Percentiles rank a stretch among this genome's conserved stretches.
Conservation (phyloP, 345 rosid genomes). For the Stellera chamaejasme region DNA sequence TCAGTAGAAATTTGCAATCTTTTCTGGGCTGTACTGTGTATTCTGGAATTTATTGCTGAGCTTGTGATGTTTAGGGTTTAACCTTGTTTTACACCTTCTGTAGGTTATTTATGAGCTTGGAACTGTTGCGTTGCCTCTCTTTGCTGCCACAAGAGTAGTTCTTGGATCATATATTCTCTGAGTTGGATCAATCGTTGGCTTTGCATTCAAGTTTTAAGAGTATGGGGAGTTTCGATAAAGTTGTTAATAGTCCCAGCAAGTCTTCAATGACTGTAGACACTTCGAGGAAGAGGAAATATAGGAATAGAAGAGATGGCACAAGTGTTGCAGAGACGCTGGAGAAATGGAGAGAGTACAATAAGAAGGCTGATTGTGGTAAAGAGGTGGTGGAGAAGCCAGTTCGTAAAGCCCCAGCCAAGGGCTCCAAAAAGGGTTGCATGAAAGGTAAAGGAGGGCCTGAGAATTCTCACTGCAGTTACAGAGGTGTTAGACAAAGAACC, state of each 20-base stretch:
- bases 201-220: neutral
- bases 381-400: slow-evolving; percentile 12
- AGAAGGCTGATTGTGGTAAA: slow-evolving; percentile 18
- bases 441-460: slow-evolving; percentile 93
- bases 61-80: no score
- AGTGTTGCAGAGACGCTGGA: slow-evolving; percentile 43
- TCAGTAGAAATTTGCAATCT: no score
- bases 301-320: slow-evolving; percentile 32
- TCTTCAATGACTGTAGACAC: slow-evolving; percentile 15
- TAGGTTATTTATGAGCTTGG: no score
- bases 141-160: no score
- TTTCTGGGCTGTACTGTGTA: no score
- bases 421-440: slow-evolving; percentile 86
- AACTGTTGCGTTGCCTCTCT: no score
- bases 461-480: slow-evolving; percentile 35
- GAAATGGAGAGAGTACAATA: slow-evolving; percentile 58
- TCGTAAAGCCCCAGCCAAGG: slow-evolving; percentile 52
- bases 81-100: no score
- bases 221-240: slow-evolving; percentile 23
- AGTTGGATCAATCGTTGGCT: neutral
- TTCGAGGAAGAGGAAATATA: slow-evolving; percentile 46
- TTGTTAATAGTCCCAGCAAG: slow-evolving; percentile 13
- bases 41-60: no score
- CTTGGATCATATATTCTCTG: neutral
- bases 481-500: slow-evolving; percentile 87